phyloP scores from a whole-genome alignment of 768 basidiomycete genomes.

The Chalciporus sphaerocephalus region DNA sequence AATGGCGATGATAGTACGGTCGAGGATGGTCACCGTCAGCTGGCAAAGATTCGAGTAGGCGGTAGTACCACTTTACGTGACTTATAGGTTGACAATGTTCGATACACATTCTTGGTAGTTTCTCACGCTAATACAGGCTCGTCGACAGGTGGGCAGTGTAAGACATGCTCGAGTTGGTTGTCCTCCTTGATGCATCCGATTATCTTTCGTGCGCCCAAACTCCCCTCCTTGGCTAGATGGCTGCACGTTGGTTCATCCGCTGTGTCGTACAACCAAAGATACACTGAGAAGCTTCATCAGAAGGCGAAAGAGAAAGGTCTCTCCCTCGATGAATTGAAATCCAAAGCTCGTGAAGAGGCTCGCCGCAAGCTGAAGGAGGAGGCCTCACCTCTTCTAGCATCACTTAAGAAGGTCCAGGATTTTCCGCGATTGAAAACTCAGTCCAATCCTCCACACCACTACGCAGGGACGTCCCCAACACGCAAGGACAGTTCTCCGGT shows the following conservation, averaged over 20 bases:
- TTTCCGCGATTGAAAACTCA: conserved; percentile 7
- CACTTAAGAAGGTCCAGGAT: conserved; percentile 12
- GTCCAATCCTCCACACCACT: conserved; percentile 1
- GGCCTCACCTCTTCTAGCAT: conserved; percentile 10
- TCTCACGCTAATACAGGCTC: too few relatives aligned
- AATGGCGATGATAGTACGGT: too few relatives aligned
- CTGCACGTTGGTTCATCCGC: conserved; percentile 10
- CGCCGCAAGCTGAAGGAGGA: conserved; percentile 31
- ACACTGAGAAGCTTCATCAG: conserved; percentile 64
- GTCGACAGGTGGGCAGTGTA: too few relatives aligned
- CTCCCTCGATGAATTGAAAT: conserved; percentile 35
- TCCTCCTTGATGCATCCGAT: conserved; percentile 4
- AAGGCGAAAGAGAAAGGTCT: conserved; percentile 57
- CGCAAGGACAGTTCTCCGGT: conserved; percentile 68
- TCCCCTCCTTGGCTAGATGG: conserved; percentile 6
- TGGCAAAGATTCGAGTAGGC: too few relatives aligned
- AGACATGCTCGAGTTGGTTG: too few relatives aligned
- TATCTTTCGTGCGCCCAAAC: conserved; percentile 1
- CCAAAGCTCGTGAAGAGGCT: conserved; percentile 26
- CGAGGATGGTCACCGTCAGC: too few relatives aligned
- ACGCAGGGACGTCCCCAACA: conserved; percentile 10
- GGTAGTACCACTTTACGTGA: too few relatives aligned
- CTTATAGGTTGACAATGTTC: too few relatives aligned
- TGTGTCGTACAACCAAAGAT: conserved; percentile 44
- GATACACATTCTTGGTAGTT: too few relatives aligned